Percentiles rank a stretch among this genome's conserved stretches.
Evolutionary conservation across 2,329 filamentous ascomycete species (phyloP).

Genomic region (Knufia petricola): DNA sequence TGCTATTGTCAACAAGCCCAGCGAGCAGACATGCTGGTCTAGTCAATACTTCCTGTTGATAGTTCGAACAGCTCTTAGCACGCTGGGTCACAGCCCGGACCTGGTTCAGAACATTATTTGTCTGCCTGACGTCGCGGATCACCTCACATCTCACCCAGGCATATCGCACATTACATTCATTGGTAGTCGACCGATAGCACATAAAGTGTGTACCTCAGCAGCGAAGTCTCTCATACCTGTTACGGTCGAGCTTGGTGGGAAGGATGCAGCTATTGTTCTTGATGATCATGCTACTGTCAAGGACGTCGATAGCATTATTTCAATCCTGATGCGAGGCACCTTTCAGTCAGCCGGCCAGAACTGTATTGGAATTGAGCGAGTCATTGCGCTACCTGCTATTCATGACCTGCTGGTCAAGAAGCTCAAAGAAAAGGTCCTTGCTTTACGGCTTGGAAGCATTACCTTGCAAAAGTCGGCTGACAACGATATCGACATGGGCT

Average conservation of each 20-base stretch:
- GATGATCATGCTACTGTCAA: conserved; percentile 56
- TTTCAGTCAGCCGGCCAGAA: conserved; percentile 90
- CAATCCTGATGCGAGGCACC: conserved; percentile 79
- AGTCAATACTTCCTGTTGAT: conserved; percentile 72
- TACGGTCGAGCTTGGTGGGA: conserved; percentile 85
- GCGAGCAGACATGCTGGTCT: conserved; percentile 93
- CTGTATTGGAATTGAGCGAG: conserved; percentile 91
- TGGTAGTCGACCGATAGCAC: conserved; percentile 75
- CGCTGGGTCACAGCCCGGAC: conserved; percentile 71
- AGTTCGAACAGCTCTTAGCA: conserved; percentile 65
- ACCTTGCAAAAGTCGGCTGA: conserved; percentile 40
- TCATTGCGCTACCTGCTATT: conserved; percentile 67
- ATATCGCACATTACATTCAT: conserved; percentile 94
- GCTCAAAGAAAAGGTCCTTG: conserved; percentile 63
- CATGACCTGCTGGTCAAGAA: conserved; percentile 63
- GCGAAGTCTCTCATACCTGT: conserved; percentile 80
- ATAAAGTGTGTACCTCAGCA: conserved; percentile 77
- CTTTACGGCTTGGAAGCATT: conserved; percentile 64
- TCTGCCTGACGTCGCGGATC: conserved; percentile 72
- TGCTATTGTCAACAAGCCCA: conserved; percentile 84
- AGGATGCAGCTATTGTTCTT: conserved; percentile 83
- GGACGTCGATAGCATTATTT: conserved; percentile 60
- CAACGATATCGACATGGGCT: conserved; percentile 61
- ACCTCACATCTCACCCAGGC: conserved; percentile 73
- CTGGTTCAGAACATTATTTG: conserved; percentile 79